Evolutionary conservation across 257 asterid genomes (phyloP), one percentile per base, ranked within the genome.

Genomic region (Solanum tacnaense): DNA sequence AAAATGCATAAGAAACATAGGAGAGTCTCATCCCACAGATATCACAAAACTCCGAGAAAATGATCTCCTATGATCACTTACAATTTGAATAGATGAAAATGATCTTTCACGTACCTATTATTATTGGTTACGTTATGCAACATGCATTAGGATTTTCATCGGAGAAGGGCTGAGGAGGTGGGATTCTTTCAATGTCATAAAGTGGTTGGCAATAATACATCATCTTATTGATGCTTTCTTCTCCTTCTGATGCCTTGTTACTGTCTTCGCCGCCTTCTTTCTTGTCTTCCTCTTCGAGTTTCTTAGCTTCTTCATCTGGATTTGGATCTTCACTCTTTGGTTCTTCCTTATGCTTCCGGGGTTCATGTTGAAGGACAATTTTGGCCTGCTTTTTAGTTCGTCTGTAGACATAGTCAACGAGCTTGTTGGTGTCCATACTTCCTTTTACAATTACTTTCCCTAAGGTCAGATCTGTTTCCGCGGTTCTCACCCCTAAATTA

Each of bases 91-190:
- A 73, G 9, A 73, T 4, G 39, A 73, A 5, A 35, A 73, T 73
- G 29, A 35, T 21, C 29, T 34, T 20, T 20, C 49, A 11, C 9
- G 9, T 10, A 73, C n/a, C 29, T 73, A 1, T 34, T 36, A 75
- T 38, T 23, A 23, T 23, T 36, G 2, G 76, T 92, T 86, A 94
- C 90, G 91, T 88, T 89, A 96, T 82, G 89, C 89, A 89, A 87
- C 99, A 96, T 7, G 99, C 98, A 91, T 96, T 94, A 83, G 99
- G 99, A 87, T 96, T 96, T 86, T 96, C 98, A 25, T 96, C 98
- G 2, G 98, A 96, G 89, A 96, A 96, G 52, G 92, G 92, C 92
- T 96, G 98, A 49, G 98, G 98, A 3, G 98, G 92, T 25, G 98
- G 99, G 83, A 94, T 94, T 91, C 95, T 92, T 67, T 94, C 99